Conservation (phyloP, 345 rosid species). For the Cardamine occulta region DNA sequence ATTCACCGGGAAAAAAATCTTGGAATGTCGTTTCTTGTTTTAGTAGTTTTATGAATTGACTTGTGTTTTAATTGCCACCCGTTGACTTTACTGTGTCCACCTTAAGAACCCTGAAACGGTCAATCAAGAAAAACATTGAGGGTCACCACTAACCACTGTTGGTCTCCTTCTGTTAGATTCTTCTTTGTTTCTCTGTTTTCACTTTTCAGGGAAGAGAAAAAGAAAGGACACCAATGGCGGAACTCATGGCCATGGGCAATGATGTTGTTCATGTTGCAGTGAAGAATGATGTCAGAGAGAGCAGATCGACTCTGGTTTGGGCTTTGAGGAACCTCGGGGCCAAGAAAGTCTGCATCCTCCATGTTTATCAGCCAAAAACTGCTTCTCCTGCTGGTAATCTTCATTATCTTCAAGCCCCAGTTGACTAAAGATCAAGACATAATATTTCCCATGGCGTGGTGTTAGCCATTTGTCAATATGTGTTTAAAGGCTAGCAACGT, state of each 20-base stretch:
- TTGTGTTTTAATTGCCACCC: slow-evolving; percentile 9
- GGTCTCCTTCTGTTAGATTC: slow-evolving; percentile 26
- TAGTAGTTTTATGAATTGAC: slow-evolving; percentile 26
- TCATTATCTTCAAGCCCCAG: background rate
- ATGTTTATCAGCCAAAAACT: slow-evolving; percentile 54
- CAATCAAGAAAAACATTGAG: slow-evolving; percentile 38
- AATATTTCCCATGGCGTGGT: background rate
- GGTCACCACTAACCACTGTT: slow-evolving; percentile 42
- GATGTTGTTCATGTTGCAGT: slow-evolving; percentile 67
- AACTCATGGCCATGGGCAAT: slow-evolving; percentile 35
- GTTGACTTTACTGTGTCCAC: slow-evolving; percentile 35
- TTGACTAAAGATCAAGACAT: background rate
- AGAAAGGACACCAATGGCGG: slow-evolving; percentile 41
- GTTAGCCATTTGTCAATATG: background rate
- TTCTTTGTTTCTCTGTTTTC: slow-evolving; percentile 34
- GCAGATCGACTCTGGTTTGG: slow-evolving; percentile 58
- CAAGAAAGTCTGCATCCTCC: slow-evolving; percentile 55
- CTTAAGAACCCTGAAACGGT: slow-evolving; percentile 30
- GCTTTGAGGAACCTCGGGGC: slow-evolving; percentile 52
- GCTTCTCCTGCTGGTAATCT: slow-evolving; percentile 45
- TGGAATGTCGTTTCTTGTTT: slow-evolving; percentile 18
- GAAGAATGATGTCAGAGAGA: slow-evolving; percentile 54
- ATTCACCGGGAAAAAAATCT: background rate
- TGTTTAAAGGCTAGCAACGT: background rate
- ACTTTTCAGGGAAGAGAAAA: slow-evolving; percentile 18